Conservation (phyloP, 2,329 filamentous ascomycete genomes). For the Arthrobotrys iridis region DNA sequence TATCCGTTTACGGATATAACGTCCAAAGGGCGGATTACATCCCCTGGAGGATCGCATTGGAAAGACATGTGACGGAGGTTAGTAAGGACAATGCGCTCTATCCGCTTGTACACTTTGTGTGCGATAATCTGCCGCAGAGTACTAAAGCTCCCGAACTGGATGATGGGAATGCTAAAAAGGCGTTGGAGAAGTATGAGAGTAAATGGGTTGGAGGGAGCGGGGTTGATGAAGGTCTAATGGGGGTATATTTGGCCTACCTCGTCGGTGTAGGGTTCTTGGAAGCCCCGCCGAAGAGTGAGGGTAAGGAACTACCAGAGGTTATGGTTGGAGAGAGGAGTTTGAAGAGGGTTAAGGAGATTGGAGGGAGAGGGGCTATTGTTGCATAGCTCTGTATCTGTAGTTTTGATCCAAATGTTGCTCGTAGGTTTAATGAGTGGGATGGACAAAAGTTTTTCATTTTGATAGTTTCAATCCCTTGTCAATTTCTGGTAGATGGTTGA, state of each 20-base stretch:
- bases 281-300: slow-evolving; percentile 61
- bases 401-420: no score
- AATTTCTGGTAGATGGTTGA: no score
- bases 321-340: slow-evolving; percentile 65
- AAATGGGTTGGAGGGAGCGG: slow-evolving; percentile 68
- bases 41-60: slow-evolving; percentile 74
- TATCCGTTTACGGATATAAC: slow-evolving; percentile 78
- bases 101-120: slow-evolving; percentile 79
- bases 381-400: no score
- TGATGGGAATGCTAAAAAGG: slow-evolving; percentile 73
- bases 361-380: slow-evolving; percentile 64
- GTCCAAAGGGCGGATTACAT: slow-evolving; percentile 74
- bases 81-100: slow-evolving; percentile 77
- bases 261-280: slow-evolving; percentile 72
- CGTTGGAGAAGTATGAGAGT: slow-evolving; percentile 71
- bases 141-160: slow-evolving; percentile 79
- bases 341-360: slow-evolving; percentile 66
- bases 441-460: neutral
- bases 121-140: slow-evolving; percentile 74
- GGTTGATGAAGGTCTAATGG: slow-evolving; percentile 71
- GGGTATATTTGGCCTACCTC: slow-evolving; percentile 72
- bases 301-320: slow-evolving; percentile 63
- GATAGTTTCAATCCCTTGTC: no score
- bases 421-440: no score
- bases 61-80: slow-evolving; percentile 72